A percentile compares a stretch with the other conserved stretches of the same genome.
phyloP scores from a whole-genome alignment of 2,329 filamentous ascomycete genomes.

The Exophiala dermatitidis region DNA sequence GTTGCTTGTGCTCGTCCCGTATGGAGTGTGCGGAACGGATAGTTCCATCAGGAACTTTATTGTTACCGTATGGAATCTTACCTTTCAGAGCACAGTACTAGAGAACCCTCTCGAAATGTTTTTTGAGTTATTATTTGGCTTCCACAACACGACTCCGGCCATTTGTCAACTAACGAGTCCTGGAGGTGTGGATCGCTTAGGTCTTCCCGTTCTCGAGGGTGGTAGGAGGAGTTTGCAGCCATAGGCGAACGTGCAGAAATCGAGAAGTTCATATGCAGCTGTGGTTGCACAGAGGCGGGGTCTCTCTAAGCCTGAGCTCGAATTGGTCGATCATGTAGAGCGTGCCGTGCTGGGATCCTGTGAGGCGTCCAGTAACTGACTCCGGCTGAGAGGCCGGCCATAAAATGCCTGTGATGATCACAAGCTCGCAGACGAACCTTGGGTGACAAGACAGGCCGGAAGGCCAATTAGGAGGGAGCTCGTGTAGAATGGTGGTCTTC shows the following conservation, averaged over 20 bases:
- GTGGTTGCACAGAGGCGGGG: not conserved
- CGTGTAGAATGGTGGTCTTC: not conserved
- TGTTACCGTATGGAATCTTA: not conserved
- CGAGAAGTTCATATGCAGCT: too few relatives aligned
- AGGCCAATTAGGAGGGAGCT: conserved; percentile 11
- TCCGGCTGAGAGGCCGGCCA: not conserved
- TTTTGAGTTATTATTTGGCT: too few relatives aligned
- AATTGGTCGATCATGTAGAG: not conserved
- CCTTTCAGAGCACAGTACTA: too few relatives aligned
- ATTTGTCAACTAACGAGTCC: too few relatives aligned
- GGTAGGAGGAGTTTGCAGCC: not conserved
- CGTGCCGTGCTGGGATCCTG: not conserved
- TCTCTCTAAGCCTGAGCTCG: not conserved
- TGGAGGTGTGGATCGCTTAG: not conserved
- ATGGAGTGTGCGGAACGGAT: not conserved
- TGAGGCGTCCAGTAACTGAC: not conserved
- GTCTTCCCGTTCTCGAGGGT: not conserved
- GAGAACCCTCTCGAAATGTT: too few relatives aligned
- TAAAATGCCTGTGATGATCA: conserved; percentile 18
- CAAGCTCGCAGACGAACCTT: conserved; percentile 14
- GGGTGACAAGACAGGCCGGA: conserved; percentile 12
- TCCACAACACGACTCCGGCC: too few relatives aligned
- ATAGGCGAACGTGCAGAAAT: not conserved
- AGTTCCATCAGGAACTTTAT: not conserved
- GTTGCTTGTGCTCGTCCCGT: conserved; percentile 3